Percentiles rank a stretch among this genome's conserved stretches.
phyloP scores from a whole-genome alignment of 2,329 filamentous ascomycete genomes.

The Sarocladiaceae sp. region DNA sequence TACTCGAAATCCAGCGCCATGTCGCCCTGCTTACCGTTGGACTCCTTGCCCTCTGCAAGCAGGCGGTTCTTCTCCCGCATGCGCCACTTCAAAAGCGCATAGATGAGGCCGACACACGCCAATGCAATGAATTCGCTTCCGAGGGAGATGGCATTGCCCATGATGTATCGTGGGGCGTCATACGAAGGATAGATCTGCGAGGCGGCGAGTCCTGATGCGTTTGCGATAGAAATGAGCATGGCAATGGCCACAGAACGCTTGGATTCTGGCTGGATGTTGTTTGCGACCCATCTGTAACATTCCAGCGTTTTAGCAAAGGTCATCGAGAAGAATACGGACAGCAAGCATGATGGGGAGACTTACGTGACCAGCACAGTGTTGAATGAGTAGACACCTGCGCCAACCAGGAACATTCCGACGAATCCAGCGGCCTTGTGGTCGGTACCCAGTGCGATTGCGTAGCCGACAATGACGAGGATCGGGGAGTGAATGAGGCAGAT shows the following conservation, averaged over 20 bases:
- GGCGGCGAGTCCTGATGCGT: conserved; percentile 22
- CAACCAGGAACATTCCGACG: conserved; percentile 25
- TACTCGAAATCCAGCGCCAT: conserved; percentile 8
- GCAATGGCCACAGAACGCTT: conserved; percentile 26
- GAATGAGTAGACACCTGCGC: conserved; percentile 13
- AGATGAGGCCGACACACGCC: conserved; percentile 17
- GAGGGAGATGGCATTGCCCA: conserved; percentile 22
- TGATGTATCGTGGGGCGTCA: conserved; percentile 25
- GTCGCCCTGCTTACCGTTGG: conserved; percentile 9
- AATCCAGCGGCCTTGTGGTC: conserved; percentile 23
- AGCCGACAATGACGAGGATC: conserved; percentile 24
- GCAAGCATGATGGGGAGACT: conserved; percentile 17
- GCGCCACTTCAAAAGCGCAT: conserved; percentile 6
- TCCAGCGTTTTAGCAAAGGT: conserved; percentile 11
- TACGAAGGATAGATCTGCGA: conserved; percentile 26
- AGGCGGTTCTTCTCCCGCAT: background rate
- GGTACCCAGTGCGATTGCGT: conserved; percentile 25
- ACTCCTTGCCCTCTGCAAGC: conserved; percentile 5
- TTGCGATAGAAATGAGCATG: conserved; percentile 22
- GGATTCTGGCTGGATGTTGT: conserved; percentile 25
- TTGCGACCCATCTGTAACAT: conserved; percentile 23
- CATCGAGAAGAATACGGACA: conserved; percentile 13
- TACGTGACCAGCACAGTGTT: conserved; percentile 15
- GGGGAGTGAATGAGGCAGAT: conserved; percentile 22
- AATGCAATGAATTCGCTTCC: conserved; percentile 20